Conservation (phyloP, 2,329 filamentous ascomycete genomes). For the Septoria linicola region DNA sequence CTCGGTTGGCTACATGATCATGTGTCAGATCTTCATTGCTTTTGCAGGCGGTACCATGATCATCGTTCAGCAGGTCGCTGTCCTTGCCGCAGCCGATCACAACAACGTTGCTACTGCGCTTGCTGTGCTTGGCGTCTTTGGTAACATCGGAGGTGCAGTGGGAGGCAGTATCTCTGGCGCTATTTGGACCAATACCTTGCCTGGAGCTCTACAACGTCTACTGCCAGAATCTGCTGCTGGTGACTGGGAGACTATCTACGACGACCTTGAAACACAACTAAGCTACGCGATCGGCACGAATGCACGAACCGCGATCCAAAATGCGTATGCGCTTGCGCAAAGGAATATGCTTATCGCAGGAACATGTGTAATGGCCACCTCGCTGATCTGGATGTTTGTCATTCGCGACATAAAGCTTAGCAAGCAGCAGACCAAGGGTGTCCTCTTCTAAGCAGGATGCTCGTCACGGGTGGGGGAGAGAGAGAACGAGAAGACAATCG, state of each 20-base stretch:
- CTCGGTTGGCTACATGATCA: slow-evolving; percentile 39
- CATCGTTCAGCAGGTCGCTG: slow-evolving; percentile 38
- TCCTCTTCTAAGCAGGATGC: slow-evolving; percentile 31
- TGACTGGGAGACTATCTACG: slow-evolving; percentile 41
- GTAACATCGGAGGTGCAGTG: slow-evolving; percentile 38
- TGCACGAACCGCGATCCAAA: slow-evolving; percentile 49
- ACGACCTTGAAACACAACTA: slow-evolving; percentile 39
- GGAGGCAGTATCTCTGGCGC: slow-evolving; percentile 37
- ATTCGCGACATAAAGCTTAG: slow-evolving; percentile 39
- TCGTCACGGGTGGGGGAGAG: too few species aligned
- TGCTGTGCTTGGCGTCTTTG: slow-evolving; percentile 38
- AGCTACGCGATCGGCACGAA: slow-evolving; percentile 44
- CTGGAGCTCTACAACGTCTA: slow-evolving; percentile 37
- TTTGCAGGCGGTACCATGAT: slow-evolving; percentile 33
- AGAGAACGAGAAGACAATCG: too few species aligned
- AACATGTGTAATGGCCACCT: slow-evolving; percentile 34
- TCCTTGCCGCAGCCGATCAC: slow-evolving; percentile 39
- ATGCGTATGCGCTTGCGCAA: slow-evolving; percentile 14
- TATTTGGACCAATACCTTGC: slow-evolving; percentile 38
- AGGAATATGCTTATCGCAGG: slow-evolving; percentile 42
- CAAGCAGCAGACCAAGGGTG: slow-evolving; percentile 39
- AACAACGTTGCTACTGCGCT: slow-evolving; percentile 37
- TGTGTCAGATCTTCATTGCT: slow-evolving; percentile 44
- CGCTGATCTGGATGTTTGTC: slow-evolving; percentile 32
- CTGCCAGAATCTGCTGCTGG: slow-evolving; percentile 43